Base-by-base conservation (phyloP, 345 rosid genomes). In the Salix udensis region DNA sequence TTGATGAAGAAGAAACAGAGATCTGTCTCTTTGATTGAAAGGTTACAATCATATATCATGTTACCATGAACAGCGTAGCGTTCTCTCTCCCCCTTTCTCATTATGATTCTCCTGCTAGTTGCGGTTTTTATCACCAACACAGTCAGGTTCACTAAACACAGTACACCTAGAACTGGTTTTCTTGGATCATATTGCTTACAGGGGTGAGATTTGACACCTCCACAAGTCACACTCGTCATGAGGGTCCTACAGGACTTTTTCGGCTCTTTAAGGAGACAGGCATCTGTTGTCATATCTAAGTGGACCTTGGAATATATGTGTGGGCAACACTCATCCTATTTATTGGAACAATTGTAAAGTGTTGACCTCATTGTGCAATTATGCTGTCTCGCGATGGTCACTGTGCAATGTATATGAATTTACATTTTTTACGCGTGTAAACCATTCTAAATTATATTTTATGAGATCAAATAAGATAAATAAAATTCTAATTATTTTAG, bases 211-310 rank as follows among this genome's bases (percentile, higher is more conserved):
- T 42, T 44, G 37, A 26, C 23, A 30, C 67, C 44, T 5, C 34
- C 7, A 53, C 37, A 3, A 9, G 44, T 7, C 19, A 6, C 24
- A 15, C 24, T 34, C 55, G 1, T 28, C 42, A 69, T 30, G 15
- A 40, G 14, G 65, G 70, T n/a, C 65, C 71, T 46, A 71, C 75
- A 37, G 15, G 61, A 12, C 74, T 30, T 65, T 46, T 65, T 70
- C 48, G 42, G 19, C 50, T 71, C 44, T 64, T 70, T 14, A 48
- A 34, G 55, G 71, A 39, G 77, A 78, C 81, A 78, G 58, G 15
- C 72, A 72, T 78, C 76, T 26, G 7, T 39, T 3, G 48, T 67
- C 62, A 66, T 72, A 71, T 77, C 75, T 50, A 8, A 28, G 71
- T 36, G 75, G 75, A 71, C 72, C 72, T 68, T 18, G 44, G 28